Conservation (phyloP, 768 basidiomycete genomes). For the Krasilnikovozyma curviuscula region DNA sequence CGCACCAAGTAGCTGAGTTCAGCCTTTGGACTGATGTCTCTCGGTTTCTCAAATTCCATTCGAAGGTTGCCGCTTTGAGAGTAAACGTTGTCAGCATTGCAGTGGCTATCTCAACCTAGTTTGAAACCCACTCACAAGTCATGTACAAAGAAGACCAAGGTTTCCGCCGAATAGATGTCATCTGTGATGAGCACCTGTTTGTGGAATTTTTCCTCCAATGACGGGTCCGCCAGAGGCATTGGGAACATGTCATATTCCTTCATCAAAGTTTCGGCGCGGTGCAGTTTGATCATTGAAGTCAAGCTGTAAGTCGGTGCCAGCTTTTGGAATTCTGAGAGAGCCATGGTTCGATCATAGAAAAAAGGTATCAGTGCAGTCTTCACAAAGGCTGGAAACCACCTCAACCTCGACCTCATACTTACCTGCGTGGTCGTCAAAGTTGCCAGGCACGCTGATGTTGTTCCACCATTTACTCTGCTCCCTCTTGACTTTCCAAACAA, state of each 20-base stretch:
- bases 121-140: conserved; percentile 55
- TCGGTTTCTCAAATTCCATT: conserved; percentile 54
- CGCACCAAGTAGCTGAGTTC: conserved; percentile 70
- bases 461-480: conserved; percentile 88
- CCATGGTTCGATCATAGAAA: not conserved
- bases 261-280: conserved; percentile 68
- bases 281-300: conserved; percentile 65
- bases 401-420: conserved; percentile 4
- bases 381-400: conserved; percentile 2
- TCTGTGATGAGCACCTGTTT: conserved; percentile 69
- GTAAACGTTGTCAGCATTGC: not conserved
- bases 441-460: conserved; percentile 59
- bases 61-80: conserved; percentile 60
- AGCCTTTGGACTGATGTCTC: conserved; percentile 41
- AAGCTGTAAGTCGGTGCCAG: not conserved
- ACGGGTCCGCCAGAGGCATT: conserved; percentile 47
- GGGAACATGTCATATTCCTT: conserved; percentile 57
- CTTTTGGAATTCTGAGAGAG: conserved; percentile 1
- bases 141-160: conserved; percentile 71
- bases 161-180: conserved; percentile 52
- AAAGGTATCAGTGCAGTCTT: conserved; percentile 34
- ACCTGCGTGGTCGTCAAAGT: conserved; percentile 33
- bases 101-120: no score
- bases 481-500: conserved; percentile 54
- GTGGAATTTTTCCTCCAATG: conserved; percentile 51